A percentile compares a stretch with the other conserved stretches of the same genome.
These are phyloP conservation scores for Pyrus hybrid DNA, from an alignment of 331 rosid genomes.

Conservation along the genomic window DNA sequence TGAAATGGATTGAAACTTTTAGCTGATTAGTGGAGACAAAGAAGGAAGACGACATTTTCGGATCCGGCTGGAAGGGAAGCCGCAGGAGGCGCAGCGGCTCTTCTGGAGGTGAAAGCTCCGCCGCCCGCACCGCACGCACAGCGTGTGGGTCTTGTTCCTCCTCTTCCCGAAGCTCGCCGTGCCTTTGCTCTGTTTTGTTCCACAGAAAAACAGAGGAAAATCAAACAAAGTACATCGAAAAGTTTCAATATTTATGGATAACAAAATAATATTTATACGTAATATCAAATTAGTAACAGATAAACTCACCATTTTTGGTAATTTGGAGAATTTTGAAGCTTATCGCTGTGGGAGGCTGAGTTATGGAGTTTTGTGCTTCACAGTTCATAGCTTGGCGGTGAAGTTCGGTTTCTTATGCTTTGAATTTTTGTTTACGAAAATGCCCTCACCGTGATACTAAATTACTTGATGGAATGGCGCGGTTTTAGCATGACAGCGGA, in stretches of 20 bases:
- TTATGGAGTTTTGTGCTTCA: not conserved
- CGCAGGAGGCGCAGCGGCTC: constrained; percentile 23
- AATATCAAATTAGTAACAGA: not conserved
- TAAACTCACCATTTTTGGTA: not conserved
- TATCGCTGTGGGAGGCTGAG: not conserved
- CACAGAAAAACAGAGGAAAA: not conserved
- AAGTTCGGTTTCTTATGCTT: not conserved
- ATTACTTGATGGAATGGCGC: not conserved
- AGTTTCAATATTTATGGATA: not conserved
- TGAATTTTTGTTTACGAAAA: not conserved
- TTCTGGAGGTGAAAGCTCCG: constrained; percentile 27
- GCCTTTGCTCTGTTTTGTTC: constrained; percentile 24
- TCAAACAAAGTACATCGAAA: not conserved
- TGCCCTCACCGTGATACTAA: not conserved
- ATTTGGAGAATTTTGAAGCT: not conserved
- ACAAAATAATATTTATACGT: too few relatives aligned
- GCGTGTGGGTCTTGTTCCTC: constrained; percentile 30
- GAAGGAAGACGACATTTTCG: constrained; percentile 1
- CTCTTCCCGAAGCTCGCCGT: constrained; percentile 29
- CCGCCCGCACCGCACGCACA: constrained; percentile 16
- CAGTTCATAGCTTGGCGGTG: not conserved
- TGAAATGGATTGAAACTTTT: too few relatives aligned
- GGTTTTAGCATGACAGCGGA: not conserved
- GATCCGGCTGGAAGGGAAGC: constrained; percentile 18
- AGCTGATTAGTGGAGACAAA: too few relatives aligned